Evolutionary conservation across 192 early-diverging fungal species (phyloP), one percentile per base, ranked within the genome.

Genomic region (Spizellomyces sp.): DNA sequence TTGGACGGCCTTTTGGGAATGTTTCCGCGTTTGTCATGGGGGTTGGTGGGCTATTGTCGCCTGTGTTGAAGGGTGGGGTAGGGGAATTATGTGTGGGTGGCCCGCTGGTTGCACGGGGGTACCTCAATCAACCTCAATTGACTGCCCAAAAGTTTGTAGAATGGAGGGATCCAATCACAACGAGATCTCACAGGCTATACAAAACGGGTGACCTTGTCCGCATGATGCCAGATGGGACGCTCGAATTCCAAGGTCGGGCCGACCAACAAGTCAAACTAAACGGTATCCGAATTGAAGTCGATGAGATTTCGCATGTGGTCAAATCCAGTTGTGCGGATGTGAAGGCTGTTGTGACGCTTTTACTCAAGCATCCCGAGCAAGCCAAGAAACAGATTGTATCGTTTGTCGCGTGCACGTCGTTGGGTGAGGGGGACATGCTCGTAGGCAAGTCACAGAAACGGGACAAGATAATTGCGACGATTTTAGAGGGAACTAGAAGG

Each of bases 221-320:
- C 5, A 12, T 75, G 69, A 21, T 77, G 21, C 36, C 61, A 9
- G 75, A 78, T 43, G 75, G 56, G 4, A 17, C 62, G 0, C 17
- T 76, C 9, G 74, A 76, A 36, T 67, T 74, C 50, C 41, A 47
- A 14, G 75, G 75, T 15, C 75, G 75, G 8, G 56, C 10, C 4
- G 75, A 86, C 48, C 22, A 73, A n/a, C 80, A 83, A 67, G 82
- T 86, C 57, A 89, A 89, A 71, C 70, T 84, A 17, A 77, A 83
- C 48, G 82, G 83, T 4, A 60, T 68, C 27, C 66, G 83, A 44
- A 74, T 84, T n/a, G 83, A 84, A 58, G 45, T 84, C 6, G 63
- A 69, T 41, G 83, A 84, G 63, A 64, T 81, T 12, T 41, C 48
- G 5, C 42, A 14, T 17, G 64, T 19, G 2, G 10, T 79, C 6